Evolutionary conservation across 2,329 filamentous ascomycete genomes (phyloP).

Genomic region (Trichothecium sympodiale): DNA sequence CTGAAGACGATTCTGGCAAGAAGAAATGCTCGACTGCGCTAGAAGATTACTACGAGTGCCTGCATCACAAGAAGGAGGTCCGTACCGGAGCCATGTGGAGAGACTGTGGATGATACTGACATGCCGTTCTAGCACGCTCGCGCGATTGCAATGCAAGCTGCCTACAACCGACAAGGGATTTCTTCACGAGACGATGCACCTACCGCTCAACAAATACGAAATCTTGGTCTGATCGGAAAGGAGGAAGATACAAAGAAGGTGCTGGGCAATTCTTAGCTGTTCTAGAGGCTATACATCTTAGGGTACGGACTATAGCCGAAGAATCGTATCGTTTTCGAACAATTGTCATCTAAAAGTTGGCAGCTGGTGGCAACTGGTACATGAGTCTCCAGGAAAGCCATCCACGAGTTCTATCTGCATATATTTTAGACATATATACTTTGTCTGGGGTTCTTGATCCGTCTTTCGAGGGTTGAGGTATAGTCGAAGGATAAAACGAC

Average conservation of each 20-base stretch:
- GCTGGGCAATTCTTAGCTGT: constrained; percentile 17
- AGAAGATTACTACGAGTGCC: constrained; percentile 97
- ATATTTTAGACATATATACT: too few species aligned
- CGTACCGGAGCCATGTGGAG: constrained; percentile 14
- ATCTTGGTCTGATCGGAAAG: constrained; percentile 72
- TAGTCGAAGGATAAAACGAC: too few species aligned
- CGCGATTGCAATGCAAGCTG: constrained; percentile 66
- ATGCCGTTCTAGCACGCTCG: constrained; percentile 55
- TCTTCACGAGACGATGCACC: constrained; percentile 71
- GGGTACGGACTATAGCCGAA: too few species aligned
- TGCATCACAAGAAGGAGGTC: constrained; percentile 99
- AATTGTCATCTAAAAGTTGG: too few species aligned
- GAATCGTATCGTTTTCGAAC: too few species aligned
- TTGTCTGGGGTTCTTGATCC: too few species aligned
- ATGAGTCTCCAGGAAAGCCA: too few species aligned
- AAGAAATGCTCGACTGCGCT: constrained; percentile 76
- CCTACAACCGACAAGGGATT: constrained; percentile 71
- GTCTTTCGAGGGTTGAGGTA: too few species aligned
- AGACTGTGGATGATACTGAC: neutral
- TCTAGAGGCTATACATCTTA: too few species aligned
- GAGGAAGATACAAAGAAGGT: constrained; percentile 67
- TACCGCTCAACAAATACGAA: constrained; percentile 76
- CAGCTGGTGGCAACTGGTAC: too few species aligned
- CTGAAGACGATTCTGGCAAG: constrained; percentile 70
- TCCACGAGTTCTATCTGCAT: too few species aligned